Conservation (phyloP, 108 stramenopile species). For the Conticribra guillardii region DNA sequence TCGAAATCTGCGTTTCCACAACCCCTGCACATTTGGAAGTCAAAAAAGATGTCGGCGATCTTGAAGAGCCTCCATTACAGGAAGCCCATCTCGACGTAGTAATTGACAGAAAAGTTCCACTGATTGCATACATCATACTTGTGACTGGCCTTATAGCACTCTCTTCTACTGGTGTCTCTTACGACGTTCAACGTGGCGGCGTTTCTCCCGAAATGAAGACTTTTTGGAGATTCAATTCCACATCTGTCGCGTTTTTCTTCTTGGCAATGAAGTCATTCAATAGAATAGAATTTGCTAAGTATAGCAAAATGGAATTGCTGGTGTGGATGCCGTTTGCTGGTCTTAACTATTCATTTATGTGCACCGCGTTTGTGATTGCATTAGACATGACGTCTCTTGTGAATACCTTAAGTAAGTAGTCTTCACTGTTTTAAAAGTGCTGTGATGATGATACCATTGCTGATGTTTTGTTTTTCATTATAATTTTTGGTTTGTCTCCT, state of each 20-base stretch:
- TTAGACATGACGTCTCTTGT: conserved; percentile 64
- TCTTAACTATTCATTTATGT: conserved; percentile 46
- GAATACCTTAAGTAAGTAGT: conserved; percentile 53
- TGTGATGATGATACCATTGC: background rate
- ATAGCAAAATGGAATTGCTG: conserved; percentile 47
- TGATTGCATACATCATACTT: conserved; percentile 56
- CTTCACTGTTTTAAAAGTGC: background rate
- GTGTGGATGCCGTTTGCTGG: conserved; percentile 48
- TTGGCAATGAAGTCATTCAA: conserved; percentile 32
- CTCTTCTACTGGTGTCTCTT: conserved; percentile 54
- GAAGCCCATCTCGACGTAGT: conserved; percentile 43
- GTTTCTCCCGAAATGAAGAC: conserved; percentile 59
- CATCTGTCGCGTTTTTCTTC: conserved; percentile 43
- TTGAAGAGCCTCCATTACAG: conserved; percentile 2
- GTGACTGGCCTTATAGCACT: conserved; percentile 54
- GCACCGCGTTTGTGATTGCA: conserved; percentile 50
- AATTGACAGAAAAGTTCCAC: conserved; percentile 41
- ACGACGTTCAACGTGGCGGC: conserved; percentile 51
- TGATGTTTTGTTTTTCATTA: background rate
- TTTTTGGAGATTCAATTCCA: conserved; percentile 59
- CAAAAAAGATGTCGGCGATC: background rate
- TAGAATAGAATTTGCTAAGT: conserved; percentile 41
- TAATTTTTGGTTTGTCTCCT: background rate
- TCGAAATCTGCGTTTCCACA: conserved; percentile 44
- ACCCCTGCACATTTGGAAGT: background rate